phyloP scores from a whole-genome alignment of 176 grass and related monocot genomes.

The Aegilops speltoides region DNA sequence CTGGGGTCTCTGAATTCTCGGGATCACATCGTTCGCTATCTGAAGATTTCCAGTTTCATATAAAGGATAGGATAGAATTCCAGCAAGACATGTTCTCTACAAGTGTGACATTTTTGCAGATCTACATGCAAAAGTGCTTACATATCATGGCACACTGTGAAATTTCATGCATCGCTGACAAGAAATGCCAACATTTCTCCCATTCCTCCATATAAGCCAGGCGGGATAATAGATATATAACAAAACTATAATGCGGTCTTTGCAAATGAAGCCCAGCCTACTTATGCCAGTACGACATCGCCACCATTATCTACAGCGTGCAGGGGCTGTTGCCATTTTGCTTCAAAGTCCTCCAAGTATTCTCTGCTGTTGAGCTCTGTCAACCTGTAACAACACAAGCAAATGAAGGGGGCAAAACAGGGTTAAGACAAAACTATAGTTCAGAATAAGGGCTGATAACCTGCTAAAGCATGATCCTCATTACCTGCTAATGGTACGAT shows the following conservation, averaged over 20 bases:
- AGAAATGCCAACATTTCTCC: constrained; percentile 1
- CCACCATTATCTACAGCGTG: constrained; percentile 17
- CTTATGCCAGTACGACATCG: constrained; percentile 38
- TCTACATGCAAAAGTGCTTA: neutral
- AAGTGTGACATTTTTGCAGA: neutral
- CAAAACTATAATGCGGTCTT: neutral
- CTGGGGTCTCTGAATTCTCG: too few relatives aligned
- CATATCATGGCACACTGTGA: constrained; percentile 17
- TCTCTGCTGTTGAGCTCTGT: constrained; percentile 91
- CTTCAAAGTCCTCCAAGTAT: constrained; percentile 76
- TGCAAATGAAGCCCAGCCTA: neutral
- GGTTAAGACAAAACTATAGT: neutral
- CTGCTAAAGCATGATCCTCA: neutral
- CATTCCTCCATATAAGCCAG: neutral
- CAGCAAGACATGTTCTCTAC: neutral
- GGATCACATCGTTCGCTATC: too few relatives aligned
- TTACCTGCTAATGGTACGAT: constrained; percentile 94
- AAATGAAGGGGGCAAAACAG: neutral
- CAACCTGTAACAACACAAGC: constrained; percentile 45
- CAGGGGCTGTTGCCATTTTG: constrained; percentile 36
- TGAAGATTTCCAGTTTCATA: too few relatives aligned
- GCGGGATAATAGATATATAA: neutral
- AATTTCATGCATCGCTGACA: constrained; percentile 35
- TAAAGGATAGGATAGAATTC: too few relatives aligned
- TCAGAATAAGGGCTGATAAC: neutral